phyloP scores from a whole-genome alignment of 345 rosid genomes.

The Noccaea caerulescens region DNA sequence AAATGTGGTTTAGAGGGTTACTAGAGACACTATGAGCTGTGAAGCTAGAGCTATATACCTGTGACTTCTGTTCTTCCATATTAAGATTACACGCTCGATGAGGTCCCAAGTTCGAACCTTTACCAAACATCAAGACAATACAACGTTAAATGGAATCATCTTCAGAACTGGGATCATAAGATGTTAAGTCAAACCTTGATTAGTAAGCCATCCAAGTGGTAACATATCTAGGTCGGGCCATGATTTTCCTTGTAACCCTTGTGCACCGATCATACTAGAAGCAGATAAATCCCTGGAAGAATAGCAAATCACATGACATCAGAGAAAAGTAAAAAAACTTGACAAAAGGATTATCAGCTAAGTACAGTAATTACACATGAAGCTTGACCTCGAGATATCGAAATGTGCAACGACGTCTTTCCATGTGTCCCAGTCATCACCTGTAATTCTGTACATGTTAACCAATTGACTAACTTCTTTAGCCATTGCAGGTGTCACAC shows the following conservation, averaged over 20 bases:
- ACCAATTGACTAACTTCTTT: conserved; percentile 64
- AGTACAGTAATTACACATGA: conserved; percentile 13
- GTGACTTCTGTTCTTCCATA: conserved; percentile 74
- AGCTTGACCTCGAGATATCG: conserved; percentile 67
- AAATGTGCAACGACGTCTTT: conserved; percentile 79
- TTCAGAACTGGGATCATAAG: not conserved
- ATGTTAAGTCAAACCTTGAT: conserved; percentile 55
- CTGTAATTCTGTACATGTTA: conserved; percentile 87
- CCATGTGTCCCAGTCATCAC: conserved; percentile 99
- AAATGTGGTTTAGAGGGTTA: not conserved
- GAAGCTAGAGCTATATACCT: conserved; percentile 51
- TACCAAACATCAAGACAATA: conserved; percentile 27
- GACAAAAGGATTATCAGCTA: conserved; percentile 11
- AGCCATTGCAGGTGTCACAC: conserved; percentile 80
- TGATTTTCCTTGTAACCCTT: conserved; percentile 70
- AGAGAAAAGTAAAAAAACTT: not conserved
- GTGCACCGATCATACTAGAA: conserved; percentile 67
- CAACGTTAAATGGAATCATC: not conserved
- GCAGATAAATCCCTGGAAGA: conserved; percentile 66
- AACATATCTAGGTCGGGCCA: conserved; percentile 97
- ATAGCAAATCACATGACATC: conserved; percentile 23
- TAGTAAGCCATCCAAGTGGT: conserved; percentile 91
- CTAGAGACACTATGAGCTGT: not conserved
- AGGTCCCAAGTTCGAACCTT: conserved; percentile 79
- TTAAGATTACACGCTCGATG: conserved; percentile 69